Conservation (phyloP, 108 stramenopile genomes). For the Fistulifera pelliculosa region DNA sequence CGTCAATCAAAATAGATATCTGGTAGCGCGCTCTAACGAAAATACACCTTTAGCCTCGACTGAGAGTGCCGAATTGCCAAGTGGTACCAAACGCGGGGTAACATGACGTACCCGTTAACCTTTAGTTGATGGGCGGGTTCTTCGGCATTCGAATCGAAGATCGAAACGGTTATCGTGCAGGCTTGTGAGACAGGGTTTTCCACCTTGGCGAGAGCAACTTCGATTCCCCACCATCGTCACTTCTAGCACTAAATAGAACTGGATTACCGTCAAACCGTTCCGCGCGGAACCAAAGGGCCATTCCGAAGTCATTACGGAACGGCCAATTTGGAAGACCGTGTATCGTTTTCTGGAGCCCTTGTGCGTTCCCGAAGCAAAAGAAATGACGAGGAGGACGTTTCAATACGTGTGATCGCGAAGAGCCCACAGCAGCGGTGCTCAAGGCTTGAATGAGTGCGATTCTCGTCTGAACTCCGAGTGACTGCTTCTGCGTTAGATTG, state of each 20-base stretch:
- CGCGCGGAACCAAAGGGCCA: constrained; percentile 72
- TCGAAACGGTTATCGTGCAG: constrained; percentile 23
- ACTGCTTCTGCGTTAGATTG: background rate
- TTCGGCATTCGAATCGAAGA: constrained; percentile 26
- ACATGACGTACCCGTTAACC: constrained; percentile 49
- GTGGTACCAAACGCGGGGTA: constrained; percentile 75
- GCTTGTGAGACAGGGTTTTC: constrained; percentile 4
- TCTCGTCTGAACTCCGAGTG: background rate
- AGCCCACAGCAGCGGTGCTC: constrained; percentile 40
- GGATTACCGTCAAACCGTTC: constrained; percentile 36
- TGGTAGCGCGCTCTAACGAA: constrained; percentile 56
- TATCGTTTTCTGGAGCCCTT: constrained; percentile 27
- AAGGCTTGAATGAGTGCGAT: constrained; percentile 34
- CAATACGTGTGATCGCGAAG: constrained; percentile 29
- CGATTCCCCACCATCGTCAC: constrained; percentile 47
- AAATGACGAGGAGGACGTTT: constrained; percentile 46
- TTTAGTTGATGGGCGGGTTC: constrained; percentile 22
- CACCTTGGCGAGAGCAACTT: constrained; percentile 39
- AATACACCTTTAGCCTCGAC: constrained; percentile 52
- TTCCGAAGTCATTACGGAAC: constrained; percentile 68
- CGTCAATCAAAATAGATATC: constrained; percentile 65
- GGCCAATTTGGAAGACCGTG: constrained; percentile 51
- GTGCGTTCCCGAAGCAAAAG: constrained; percentile 43
- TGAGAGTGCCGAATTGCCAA: constrained; percentile 59
- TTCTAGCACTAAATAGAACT: constrained; percentile 33